These are phyloP conservation scores for Pseudogymnoascus sp. DNA, from an alignment of 2,329 filamentous ascomycete species.

Conservation along the genomic window DNA sequence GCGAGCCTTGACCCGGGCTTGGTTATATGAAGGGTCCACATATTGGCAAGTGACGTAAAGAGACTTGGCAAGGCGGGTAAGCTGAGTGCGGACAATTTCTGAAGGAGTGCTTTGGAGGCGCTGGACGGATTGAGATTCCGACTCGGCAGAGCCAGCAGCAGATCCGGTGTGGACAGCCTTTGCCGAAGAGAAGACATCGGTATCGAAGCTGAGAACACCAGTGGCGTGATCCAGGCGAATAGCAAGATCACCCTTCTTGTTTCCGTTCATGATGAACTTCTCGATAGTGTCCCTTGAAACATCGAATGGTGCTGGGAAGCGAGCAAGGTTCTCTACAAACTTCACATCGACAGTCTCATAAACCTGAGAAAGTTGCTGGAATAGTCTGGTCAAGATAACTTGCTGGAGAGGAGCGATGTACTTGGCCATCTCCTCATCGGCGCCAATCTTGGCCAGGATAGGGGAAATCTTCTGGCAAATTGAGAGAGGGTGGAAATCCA, in stretches of 20 bases:
- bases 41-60: conserved; percentile 93
- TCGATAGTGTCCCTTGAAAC: conserved; percentile 85
- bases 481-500: conserved; percentile 96
- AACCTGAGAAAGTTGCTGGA: conserved; percentile 97
- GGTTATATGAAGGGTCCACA: conserved; percentile 82
- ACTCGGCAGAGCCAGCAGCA: conserved; percentile 77
- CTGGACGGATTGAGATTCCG: conserved; percentile 76
- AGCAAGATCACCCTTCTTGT: conserved; percentile 97
- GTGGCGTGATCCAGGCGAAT: conserved; percentile 95
- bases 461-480: conserved; percentile 99
- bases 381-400: conserved; percentile 94
- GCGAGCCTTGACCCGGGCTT: conserved; percentile 69
- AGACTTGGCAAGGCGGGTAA: conserved; percentile 82
- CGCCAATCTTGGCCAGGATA: conserved; percentile 86
- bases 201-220: conserved; percentile 92
- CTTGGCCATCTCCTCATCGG: conserved; percentile 92
- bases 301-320: conserved; percentile 95
- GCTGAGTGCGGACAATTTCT: conserved; percentile 92
- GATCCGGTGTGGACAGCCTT: conserved; percentile 85
- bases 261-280: conserved; percentile 99
- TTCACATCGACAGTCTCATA: conserved; percentile 95
- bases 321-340: conserved; percentile 86
- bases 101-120: conserved; percentile 95
- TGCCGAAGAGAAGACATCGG: conserved; percentile 93
- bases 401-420: conserved; percentile 94